A percentile compares a stretch with the other conserved stretches of the same genome.
Conservation (phyloP, 495 filamentous ascomycete species). For the Polyplosphaeria fusca region DNA sequence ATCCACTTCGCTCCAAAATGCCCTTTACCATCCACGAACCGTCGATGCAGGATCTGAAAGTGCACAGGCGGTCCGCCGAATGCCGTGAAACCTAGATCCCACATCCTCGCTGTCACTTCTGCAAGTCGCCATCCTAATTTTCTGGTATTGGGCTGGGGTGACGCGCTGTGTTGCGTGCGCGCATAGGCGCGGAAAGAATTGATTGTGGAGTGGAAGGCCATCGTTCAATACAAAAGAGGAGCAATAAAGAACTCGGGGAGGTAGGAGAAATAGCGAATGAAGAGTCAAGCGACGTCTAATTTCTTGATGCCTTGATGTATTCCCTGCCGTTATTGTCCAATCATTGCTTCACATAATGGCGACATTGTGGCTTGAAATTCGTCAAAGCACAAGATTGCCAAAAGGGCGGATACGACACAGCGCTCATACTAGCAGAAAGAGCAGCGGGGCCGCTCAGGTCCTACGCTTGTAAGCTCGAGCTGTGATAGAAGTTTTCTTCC, state of each 20-base stretch:
- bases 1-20: slow-evolving; percentile 62
- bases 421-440: not conserved
- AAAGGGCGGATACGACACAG: slow-evolving; percentile 6
- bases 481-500: too few relatives aligned
- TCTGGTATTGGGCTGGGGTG: slow-evolving; percentile 12
- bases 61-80: slow-evolving; percentile 73
- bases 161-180: slow-evolving; percentile 8
- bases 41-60: slow-evolving; percentile 64
- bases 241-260: slow-evolving; percentile 2
- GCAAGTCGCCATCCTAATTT: slow-evolving; percentile 18
- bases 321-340: slow-evolving; percentile 2
- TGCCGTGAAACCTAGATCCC: slow-evolving; percentile 65
- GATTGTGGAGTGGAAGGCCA: slow-evolving; percentile 9
- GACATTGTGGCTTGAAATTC: slow-evolving; percentile 7
- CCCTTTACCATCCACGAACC: slow-evolving; percentile 58
- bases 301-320: slow-evolving; percentile 1
- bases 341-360: slow-evolving; percentile 9
- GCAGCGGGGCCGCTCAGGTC: too few relatives aligned
- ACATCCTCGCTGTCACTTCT: slow-evolving; percentile 40
- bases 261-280: slow-evolving; percentile 3
- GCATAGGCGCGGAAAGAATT: slow-evolving; percentile 11
- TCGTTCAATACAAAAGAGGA: slow-evolving; percentile 10
- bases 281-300: slow-evolving; percentile 9
- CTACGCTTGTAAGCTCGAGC: too few relatives aligned
- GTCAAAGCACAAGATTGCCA: slow-evolving; percentile 4